Percentiles rank a stretch among this genome's conserved stretches.
These are phyloP conservation scores for Elongisporangium undulatum DNA, from an alignment of 352 stramenopile species.

Conservation along the genomic window DNA sequence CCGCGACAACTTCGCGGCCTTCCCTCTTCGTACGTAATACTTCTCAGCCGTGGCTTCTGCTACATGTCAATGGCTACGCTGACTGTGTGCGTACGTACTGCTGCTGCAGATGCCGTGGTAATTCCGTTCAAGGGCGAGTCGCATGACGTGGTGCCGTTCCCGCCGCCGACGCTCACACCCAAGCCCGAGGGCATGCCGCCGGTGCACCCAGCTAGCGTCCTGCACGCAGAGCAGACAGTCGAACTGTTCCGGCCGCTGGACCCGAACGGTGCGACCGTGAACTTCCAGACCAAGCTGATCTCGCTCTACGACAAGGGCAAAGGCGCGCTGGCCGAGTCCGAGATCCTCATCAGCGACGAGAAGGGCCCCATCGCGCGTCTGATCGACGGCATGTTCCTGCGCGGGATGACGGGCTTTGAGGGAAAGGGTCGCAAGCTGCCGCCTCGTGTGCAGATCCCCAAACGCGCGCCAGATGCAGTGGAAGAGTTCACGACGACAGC, in stretches of 20 bases:
- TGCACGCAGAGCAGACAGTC: slow-evolving; percentile 61
- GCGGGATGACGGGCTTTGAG: slow-evolving; percentile 46
- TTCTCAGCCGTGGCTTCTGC: not conserved
- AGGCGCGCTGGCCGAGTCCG: slow-evolving; percentile 50
- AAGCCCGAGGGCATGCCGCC: slow-evolving; percentile 44
- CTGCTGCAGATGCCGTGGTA: slow-evolving; percentile 43
- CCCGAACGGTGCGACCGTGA: slow-evolving; percentile 27
- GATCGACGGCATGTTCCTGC: slow-evolving; percentile 50
- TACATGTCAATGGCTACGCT: not conserved
- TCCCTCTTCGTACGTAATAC: slow-evolving; percentile 45
- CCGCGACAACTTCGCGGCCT: slow-evolving; percentile 60
- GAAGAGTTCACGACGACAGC: slow-evolving; percentile 36
- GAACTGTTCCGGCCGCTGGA: slow-evolving; percentile 53
- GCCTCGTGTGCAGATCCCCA: slow-evolving; percentile 46
- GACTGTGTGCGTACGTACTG: not conserved
- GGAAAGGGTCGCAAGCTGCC: slow-evolving; percentile 39
- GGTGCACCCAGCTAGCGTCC: slow-evolving; percentile 48
- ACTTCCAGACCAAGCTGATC: slow-evolving; percentile 36
- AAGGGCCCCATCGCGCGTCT: slow-evolving; percentile 39
- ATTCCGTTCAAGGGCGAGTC: slow-evolving; percentile 67
- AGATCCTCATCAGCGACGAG: slow-evolving; percentile 43
- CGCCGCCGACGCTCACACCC: slow-evolving; percentile 33
- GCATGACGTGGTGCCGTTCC: slow-evolving; percentile 70
- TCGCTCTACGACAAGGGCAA: slow-evolving; percentile 57
- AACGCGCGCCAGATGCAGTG: slow-evolving; percentile 34